phyloP scores from a whole-genome alignment of 129 eudicot species.

The Centella asiatica region DNA sequence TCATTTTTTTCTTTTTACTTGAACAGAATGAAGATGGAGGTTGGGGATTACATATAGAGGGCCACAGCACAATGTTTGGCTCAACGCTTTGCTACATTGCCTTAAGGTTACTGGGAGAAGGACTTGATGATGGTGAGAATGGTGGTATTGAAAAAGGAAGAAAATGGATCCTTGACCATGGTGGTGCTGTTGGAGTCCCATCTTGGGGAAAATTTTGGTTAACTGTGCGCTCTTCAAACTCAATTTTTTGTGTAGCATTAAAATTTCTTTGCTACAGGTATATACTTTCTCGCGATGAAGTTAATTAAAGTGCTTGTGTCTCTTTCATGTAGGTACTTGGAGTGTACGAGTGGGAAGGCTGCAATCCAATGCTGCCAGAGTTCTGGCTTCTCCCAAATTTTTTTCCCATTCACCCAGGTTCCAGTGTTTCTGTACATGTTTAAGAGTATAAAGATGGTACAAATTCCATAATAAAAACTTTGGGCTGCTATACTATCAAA shows the following conservation, averaged over 20 bases:
- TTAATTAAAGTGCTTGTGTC: no score
- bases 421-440: no score
- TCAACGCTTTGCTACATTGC: slow-evolving; percentile 49
- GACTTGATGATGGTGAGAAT: slow-evolving; percentile 34
- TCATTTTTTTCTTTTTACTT: no score
- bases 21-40: slow-evolving; percentile 75
- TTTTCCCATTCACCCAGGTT: slow-evolving; percentile 68
- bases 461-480: no score
- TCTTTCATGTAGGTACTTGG: slow-evolving; percentile 44
- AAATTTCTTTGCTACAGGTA: no score
- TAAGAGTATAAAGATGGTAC: no score
- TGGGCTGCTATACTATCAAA: no score
- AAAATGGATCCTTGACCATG: slow-evolving; percentile 68
- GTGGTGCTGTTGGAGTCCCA: slow-evolving; percentile 54
- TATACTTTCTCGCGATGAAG: no score
- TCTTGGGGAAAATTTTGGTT: slow-evolving; percentile 70
- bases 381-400: slow-evolving; percentile 63
- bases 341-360: slow-evolving; percentile 70
- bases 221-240: no score
- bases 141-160: slow-evolving; percentile 38
- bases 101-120: slow-evolving; percentile 49
- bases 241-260: no score
- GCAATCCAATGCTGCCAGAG: slow-evolving; percentile 76
- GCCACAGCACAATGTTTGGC: slow-evolving; percentile 63
- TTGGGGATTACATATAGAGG: slow-evolving; percentile 71